Evolutionary conservation across 306 rosid species (phyloP), one percentile per base, ranked within the genome.

Genomic region (Cucurbita pepo): DNA sequence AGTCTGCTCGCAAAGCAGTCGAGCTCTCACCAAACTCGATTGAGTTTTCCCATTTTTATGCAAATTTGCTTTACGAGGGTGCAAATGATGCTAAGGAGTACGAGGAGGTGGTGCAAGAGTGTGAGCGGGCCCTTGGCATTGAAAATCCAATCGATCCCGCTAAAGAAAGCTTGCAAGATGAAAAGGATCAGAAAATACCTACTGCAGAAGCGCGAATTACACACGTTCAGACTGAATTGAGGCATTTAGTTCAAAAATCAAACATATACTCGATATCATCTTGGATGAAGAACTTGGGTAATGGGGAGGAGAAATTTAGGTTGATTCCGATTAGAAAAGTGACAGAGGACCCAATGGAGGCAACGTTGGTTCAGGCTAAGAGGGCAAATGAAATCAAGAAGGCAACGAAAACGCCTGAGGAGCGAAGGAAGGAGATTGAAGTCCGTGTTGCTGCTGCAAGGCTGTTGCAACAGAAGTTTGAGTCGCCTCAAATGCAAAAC

Each of bases 371-470:
- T 79, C 99, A 83, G 55, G 61, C 92, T 56, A 85, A 90, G 73
- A 81, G 97, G 90, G 96, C 99, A 8, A 95, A 95, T 71, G 99
- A 95, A 87, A 95, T 95, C 51, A 95, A 91, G 83, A 95, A 91
- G 86, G 96, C 86, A 16, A 88, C 92, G 34, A 95, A 91, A 83
- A 91, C 99, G 0, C 91, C 83, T 0, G 99, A 95, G 72, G 99
- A 95, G 82, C 82, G 97, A 38, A 81, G 99, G 72, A 89, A 91
- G 77, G 97, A 95, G 84, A 91, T 95, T 62, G 99, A 91, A 84
- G 99, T 95, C 15, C 83, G 95, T 45, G 96, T 95, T 10, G 99
- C 99, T 13, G 99, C 99, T 18, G 99, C 99, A 18, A 89, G 99
- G 85, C 72, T 95, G 54, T 44, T 95, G 89, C 99, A 91, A 86